Evolutionary conservation across 1,284 basidiomycete species (phyloP).

Genomic region (Boletus smithii): DNA sequence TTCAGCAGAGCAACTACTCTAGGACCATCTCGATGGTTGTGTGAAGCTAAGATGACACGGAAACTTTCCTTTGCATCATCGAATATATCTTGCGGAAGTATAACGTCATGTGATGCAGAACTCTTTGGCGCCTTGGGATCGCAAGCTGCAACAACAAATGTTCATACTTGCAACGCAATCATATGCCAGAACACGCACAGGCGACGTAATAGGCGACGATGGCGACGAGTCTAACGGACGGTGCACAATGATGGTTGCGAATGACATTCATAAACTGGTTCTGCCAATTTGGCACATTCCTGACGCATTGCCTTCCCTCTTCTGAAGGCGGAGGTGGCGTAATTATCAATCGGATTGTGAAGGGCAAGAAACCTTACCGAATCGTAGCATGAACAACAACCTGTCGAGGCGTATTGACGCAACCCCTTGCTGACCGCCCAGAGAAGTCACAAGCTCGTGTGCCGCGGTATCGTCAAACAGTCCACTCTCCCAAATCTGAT

Average conservation of each 20-base stretch:
- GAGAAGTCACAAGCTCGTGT: slow-evolving; percentile 8
- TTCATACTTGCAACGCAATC: not conserved
- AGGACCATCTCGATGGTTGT: slow-evolving; percentile 14
- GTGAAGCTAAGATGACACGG: slow-evolving; percentile 4
- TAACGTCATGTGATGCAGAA: not conserved
- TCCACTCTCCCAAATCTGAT: slow-evolving; percentile 21
- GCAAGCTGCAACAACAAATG: slow-evolving; percentile 7
- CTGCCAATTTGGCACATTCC: not conserved
- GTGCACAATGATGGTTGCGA: not conserved
- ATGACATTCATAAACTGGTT: not conserved
- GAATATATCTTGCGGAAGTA: slow-evolving; percentile 1
- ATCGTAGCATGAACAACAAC: slow-evolving; percentile 27
- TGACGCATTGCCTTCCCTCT: not conserved
- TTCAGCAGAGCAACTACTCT: slow-evolving; percentile 24
- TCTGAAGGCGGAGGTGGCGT: not conserved
- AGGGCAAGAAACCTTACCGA: slow-evolving; percentile 10
- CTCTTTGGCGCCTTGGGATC: not conserved
- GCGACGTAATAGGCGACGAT: not conserved
- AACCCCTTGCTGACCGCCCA: slow-evolving; percentile 13
- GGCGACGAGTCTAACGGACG: not conserved
- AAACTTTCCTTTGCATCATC: slow-evolving; percentile 10
- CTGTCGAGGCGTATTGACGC: slow-evolving; percentile 24
- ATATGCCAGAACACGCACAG: not conserved
- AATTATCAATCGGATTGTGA: not conserved
- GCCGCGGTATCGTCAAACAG: slow-evolving; percentile 24